A percentile compares a stretch with the other conserved stretches of the same genome.
phyloP scores from a whole-genome alignment of 495 filamentous ascomycete genomes.

The Xylaria flabelliformis region DNA sequence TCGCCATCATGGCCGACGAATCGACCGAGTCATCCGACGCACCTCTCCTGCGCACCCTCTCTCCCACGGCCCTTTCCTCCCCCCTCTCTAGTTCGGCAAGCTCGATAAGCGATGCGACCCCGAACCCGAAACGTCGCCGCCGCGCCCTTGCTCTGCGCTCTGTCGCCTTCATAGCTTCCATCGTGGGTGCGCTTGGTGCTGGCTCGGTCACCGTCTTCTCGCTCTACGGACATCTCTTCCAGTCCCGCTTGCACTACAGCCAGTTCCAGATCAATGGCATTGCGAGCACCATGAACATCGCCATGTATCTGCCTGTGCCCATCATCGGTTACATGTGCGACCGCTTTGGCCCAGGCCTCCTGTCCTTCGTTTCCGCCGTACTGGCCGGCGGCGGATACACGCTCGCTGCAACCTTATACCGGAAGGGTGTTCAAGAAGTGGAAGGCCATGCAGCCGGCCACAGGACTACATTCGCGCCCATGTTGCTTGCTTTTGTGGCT shows the following conservation, averaged over 20 bases:
- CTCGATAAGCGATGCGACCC: conserved; percentile 43
- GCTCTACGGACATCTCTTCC: conserved; percentile 87
- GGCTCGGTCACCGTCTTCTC: conserved; percentile 89
- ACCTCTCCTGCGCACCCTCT: conserved; percentile 41
- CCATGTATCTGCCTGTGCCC: conserved; percentile 88
- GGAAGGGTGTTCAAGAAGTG: conserved; percentile 60
- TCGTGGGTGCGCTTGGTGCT: conserved; percentile 68
- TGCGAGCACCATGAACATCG: conserved; percentile 79
- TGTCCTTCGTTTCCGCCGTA: conserved; percentile 71
- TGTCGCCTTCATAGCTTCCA: conserved; percentile 49
- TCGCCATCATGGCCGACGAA: conserved; percentile 21
- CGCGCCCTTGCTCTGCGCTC: conserved; percentile 40
- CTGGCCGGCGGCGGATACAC: conserved; percentile 84
- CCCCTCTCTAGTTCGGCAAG: conserved; percentile 42
- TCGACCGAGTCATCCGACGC: conserved; percentile 33
- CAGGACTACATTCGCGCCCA: conserved; percentile 73
- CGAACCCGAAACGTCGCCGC: conserved; percentile 30
- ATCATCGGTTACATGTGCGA: conserved; percentile 92
- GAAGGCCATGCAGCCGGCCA: conserved; percentile 48
- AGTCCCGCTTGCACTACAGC: conserved; percentile 80
- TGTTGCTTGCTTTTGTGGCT: conserved; percentile 81
- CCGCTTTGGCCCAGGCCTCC: conserved; percentile 75
- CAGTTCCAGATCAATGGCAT: conserved; percentile 92
- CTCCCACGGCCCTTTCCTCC: conserved; percentile 44
- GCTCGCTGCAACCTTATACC: conserved; percentile 80